Conservation (phyloP, 2,329 filamentous ascomycete species). For the Didymella lethalis region DNA sequence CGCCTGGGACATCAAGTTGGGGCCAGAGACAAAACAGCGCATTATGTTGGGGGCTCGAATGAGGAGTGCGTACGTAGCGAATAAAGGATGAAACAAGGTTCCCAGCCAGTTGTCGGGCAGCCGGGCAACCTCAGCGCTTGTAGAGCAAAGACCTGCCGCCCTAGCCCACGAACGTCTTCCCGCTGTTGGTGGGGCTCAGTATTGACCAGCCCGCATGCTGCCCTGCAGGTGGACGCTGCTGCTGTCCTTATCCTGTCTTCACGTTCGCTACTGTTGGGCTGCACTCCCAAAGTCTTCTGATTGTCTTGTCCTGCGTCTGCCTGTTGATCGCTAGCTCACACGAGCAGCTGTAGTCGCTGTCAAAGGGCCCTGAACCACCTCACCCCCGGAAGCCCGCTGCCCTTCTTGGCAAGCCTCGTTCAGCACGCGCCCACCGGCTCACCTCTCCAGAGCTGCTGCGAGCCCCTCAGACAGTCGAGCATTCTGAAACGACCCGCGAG, state of each 20-base stretch:
- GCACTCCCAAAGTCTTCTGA: not conserved
- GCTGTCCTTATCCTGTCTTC: constrained; percentile 7
- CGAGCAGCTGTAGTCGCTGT: constrained; percentile 19
- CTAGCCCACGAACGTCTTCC: constrained; percentile 21
- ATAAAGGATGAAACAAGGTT: constrained; percentile 14
- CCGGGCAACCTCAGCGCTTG: constrained; percentile 43
- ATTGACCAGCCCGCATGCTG: constrained; percentile 27
- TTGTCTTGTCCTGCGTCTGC: constrained; percentile 7
- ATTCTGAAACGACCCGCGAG: constrained; percentile 35
- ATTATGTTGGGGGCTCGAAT: constrained; percentile 10
- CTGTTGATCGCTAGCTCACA: constrained; percentile 18
- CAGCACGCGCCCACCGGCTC: constrained; percentile 36
- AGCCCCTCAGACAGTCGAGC: constrained; percentile 35
- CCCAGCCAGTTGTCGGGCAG: constrained; percentile 32
- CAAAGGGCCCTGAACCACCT: constrained; percentile 24
- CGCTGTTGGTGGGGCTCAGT: constrained; percentile 7
- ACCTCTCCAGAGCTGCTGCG: constrained; percentile 31
- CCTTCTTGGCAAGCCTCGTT: constrained; percentile 41
- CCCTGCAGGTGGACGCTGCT: constrained; percentile 10
- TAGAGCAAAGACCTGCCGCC: constrained; percentile 12
- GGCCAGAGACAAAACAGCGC: constrained; percentile 10
- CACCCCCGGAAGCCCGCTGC: constrained; percentile 27
- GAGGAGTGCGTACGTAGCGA: constrained; percentile 10
- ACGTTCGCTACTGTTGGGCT: constrained; percentile 15
- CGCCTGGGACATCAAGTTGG: not conserved